Evolutionary conservation across 2,329 filamentous ascomycete genomes (phyloP).

Genomic region (Dichotomopilus funicola): DNA sequence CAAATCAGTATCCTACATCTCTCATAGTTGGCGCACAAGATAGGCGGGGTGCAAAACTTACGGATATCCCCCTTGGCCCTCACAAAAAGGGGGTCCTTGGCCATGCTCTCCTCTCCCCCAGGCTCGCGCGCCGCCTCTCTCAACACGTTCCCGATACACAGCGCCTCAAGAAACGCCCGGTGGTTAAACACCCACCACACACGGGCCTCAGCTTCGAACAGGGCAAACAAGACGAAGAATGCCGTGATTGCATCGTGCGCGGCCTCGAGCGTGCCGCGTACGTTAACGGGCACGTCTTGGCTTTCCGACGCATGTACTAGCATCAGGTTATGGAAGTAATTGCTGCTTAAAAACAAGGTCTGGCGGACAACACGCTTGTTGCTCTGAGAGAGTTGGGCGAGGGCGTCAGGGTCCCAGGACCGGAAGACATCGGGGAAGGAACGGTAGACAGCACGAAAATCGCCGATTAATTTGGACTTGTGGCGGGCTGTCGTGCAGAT

Average conservation of each 20-base stretch:
- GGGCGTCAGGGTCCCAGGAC: slow-evolving; percentile 56
- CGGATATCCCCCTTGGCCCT: slow-evolving; percentile 55
- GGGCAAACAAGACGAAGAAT: slow-evolving; percentile 65
- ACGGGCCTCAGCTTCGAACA: slow-evolving; percentile 64
- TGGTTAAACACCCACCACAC: slow-evolving; percentile 87
- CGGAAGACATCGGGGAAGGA: slow-evolving; percentile 66
- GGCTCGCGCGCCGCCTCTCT: slow-evolving; percentile 44
- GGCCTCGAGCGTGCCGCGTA: slow-evolving; percentile 64
- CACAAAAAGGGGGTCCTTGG: slow-evolving; percentile 52
- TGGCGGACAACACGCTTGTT: slow-evolving; percentile 65
- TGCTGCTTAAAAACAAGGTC: slow-evolving; percentile 71
- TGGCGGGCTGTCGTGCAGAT: slow-evolving; percentile 62
- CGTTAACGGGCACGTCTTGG: slow-evolving; percentile 55
- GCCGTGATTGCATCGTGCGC: slow-evolving; percentile 67
- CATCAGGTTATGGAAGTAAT: slow-evolving; percentile 80
- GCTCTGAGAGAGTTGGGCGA: slow-evolving; percentile 49
- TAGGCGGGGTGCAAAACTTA: slow-evolving; percentile 33
- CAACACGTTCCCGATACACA: slow-evolving; percentile 59
- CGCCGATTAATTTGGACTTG: slow-evolving; percentile 61
- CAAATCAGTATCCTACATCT: background rate
- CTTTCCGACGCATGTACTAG: slow-evolving; percentile 67
- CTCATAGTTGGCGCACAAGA: background rate
- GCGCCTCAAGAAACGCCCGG: slow-evolving; percentile 68
- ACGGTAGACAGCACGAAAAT: slow-evolving; percentile 66
- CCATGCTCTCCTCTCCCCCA: slow-evolving; percentile 39